Evolutionary conservation across 106 monocot species (phyloP).

Genomic region (Chionographis japonica): DNA sequence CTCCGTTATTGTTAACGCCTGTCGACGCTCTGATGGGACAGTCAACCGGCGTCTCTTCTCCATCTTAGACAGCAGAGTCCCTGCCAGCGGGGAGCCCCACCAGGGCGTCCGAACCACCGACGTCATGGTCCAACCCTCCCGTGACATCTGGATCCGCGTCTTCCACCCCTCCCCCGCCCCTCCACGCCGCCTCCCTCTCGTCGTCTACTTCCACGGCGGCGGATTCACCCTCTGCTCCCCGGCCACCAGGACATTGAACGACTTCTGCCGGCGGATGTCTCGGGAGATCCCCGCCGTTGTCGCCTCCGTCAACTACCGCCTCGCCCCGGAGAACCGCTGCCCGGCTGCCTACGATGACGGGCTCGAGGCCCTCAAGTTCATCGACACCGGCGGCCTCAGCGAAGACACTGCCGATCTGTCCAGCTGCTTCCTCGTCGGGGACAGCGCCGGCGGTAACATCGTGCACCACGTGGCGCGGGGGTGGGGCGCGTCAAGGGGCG

Average conservation of each 20-base stretch:
- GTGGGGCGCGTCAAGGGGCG: neutral
- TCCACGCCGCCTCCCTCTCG: neutral
- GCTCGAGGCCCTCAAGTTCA: conserved; percentile 14
- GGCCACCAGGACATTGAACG: conserved; percentile 8
- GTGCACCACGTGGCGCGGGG: conserved; percentile 22
- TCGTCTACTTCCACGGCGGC: conserved; percentile 39
- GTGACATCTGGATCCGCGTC: conserved; percentile 16
- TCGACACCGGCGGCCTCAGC: conserved; percentile 10
- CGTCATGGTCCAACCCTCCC: conserved; percentile 9
- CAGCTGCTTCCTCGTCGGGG: conserved; percentile 14
- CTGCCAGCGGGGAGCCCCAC: neutral
- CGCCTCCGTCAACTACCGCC: conserved; percentile 31
- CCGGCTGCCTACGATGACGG: conserved; percentile 37
- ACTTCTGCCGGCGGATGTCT: conserved; percentile 18
- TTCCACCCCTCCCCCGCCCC: conserved; percentile 3
- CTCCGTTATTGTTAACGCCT: neutral
- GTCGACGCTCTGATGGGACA: neutral
- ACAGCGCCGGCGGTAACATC: conserved; percentile 47
- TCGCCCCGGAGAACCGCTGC: conserved; percentile 24
- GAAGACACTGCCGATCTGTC: conserved; percentile 11
- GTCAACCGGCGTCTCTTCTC: conserved; percentile 7
- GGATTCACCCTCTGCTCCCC: conserved; percentile 21
- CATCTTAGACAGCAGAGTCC: neutral
- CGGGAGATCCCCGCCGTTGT: conserved; percentile 11
- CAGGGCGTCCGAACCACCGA: conserved; percentile 4